phyloP scores from a whole-genome alignment of 2,329 filamentous ascomycete genomes.

The Xenosphaeropsis pyriputrescens region DNA sequence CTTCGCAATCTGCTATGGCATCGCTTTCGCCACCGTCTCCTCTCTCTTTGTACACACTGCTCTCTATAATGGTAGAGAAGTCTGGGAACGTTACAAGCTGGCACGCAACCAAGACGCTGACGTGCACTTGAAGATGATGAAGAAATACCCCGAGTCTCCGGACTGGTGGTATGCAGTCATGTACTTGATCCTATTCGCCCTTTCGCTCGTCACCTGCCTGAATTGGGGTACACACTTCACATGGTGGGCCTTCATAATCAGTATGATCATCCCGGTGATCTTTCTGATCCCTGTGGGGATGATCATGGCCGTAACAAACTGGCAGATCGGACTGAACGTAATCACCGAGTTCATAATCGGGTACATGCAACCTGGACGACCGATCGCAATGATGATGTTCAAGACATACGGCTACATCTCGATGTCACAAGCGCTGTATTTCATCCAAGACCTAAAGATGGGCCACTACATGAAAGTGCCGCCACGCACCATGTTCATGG shows the following conservation, averaged over 20 bases:
- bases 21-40: conserved; percentile 56
- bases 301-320: conserved; percentile 48
- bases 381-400: conserved; percentile 63
- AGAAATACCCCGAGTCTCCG: conserved; percentile 36
- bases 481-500: conserved; percentile 31
- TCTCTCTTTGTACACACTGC: conserved; percentile 34
- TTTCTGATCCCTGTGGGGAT: conserved; percentile 57
- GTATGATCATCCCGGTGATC: conserved; percentile 17
- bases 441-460: conserved; percentile 28
- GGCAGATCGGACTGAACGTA: conserved; percentile 48
- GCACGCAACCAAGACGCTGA: conserved; percentile 17
- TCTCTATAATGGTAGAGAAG: conserved; percentile 34
- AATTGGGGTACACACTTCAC: conserved; percentile 11
- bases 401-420: conserved; percentile 58
- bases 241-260: conserved; percentile 15
- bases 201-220: conserved; percentile 15
- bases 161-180: conserved; percentile 39
- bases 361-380: conserved; percentile 49
- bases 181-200: conserved; percentile 30
- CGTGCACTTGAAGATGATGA: conserved; percentile 38
- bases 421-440: conserved; percentile 25
- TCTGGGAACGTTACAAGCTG: background rate
- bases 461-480: conserved; percentile 57
- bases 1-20: conserved; percentile 52
- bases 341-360: conserved; percentile 57